phyloP scores from a whole-genome alignment of 2,329 filamentous ascomycete genomes.

The Diaporthe sp. region DNA sequence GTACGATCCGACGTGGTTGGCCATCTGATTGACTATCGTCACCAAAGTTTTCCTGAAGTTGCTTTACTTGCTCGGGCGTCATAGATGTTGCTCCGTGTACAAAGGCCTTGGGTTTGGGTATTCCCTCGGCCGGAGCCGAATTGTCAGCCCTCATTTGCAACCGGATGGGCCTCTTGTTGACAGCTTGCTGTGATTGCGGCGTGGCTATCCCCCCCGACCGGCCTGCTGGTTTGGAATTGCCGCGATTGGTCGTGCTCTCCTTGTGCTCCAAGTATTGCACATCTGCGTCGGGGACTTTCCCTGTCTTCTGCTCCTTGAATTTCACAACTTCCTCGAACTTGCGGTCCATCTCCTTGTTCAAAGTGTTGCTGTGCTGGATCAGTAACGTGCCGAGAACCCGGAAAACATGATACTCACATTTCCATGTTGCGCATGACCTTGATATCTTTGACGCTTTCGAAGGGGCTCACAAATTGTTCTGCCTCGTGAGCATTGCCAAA shows the following conservation, averaged over 20 bases:
- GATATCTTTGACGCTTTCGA: neutral
- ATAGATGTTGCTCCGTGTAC: neutral
- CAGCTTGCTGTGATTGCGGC: neutral
- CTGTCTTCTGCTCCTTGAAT: neutral
- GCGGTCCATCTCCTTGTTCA: neutral
- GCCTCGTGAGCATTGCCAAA: slow-evolving; percentile 31
- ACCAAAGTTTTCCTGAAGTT: slow-evolving; percentile 1
- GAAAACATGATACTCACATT: slow-evolving; percentile 12
- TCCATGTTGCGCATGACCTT: neutral
- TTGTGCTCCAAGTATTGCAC: slow-evolving; percentile 8
- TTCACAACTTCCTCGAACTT: neutral
- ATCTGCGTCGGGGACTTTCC: neutral
- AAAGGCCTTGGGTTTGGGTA: neutral
- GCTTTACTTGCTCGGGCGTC: slow-evolving; percentile 15
- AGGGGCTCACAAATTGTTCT: neutral
- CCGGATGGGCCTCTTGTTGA: neutral
- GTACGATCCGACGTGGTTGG: neutral
- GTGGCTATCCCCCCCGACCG: neutral
- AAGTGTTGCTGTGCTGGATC: neutral
- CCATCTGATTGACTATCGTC: slow-evolving; percentile 9
- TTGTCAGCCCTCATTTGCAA: slow-evolving; percentile 24
- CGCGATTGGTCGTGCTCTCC: neutral
- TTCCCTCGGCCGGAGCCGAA: neutral
- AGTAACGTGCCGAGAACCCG: neutral
- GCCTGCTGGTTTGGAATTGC: neutral